Evolutionary conservation across 2,329 filamentous ascomycete genomes (phyloP).

Genomic region (Amphichorda felina): DNA sequence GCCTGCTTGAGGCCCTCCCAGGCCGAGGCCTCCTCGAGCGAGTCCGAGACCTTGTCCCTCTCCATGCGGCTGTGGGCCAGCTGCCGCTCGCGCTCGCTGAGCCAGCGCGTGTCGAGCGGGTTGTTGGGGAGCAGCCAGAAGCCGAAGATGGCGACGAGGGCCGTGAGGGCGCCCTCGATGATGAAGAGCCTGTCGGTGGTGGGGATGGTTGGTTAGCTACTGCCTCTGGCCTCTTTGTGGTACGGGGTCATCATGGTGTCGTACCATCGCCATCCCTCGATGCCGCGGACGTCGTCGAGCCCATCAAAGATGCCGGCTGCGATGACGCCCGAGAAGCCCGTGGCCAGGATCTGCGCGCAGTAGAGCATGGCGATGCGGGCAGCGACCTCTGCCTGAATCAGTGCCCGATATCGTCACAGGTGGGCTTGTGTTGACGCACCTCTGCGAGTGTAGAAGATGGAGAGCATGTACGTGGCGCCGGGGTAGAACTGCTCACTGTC

Average conservation of each 20-base stretch:
- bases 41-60: conserved; percentile 25
- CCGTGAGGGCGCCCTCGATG: conserved; percentile 43
- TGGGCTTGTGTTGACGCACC: conserved; percentile 7
- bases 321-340: conserved; percentile 54
- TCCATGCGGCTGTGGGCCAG: conserved; percentile 34
- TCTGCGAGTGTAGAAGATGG: conserved; percentile 19
- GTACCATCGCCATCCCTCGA: conserved; percentile 50
- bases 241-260: neutral
- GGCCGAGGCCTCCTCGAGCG: conserved; percentile 4
- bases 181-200: conserved; percentile 16
- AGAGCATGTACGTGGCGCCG: conserved; percentile 21
- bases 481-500: conserved; percentile 20
- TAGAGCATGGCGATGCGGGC: conserved; percentile 45
- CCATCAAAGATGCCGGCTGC: conserved; percentile 44
- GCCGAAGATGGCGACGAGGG: conserved; percentile 14
- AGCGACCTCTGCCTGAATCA: conserved; percentile 24
- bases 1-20: conserved; percentile 11
- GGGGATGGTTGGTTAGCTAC: conserved; percentile 5
- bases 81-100: conserved; percentile 33
- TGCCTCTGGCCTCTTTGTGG: conserved; percentile 9
- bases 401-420: too few species aligned
- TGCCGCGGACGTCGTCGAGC: conserved; percentile 29
- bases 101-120: conserved; percentile 29
- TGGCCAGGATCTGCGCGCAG: conserved; percentile 53
- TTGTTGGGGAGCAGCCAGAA: conserved; percentile 21